These are phyloP conservation scores for Coriaria nepalensis DNA, from an alignment of 306 rosid species.

Conservation along the genomic window DNA sequence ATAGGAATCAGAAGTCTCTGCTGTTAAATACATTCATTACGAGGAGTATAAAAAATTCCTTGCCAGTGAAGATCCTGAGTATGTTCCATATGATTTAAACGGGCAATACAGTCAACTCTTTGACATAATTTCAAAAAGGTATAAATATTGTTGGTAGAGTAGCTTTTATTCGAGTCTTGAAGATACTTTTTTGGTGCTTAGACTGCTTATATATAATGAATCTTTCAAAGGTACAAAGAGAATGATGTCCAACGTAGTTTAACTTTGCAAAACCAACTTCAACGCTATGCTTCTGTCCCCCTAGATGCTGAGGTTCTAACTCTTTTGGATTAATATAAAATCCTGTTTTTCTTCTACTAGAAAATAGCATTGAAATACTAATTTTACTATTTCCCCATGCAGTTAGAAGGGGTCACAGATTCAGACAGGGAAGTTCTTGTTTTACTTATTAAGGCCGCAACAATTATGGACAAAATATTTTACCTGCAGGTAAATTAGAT, in stretches of 20 bases:
- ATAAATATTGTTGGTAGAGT: too few species aligned
- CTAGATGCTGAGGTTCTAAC: conserved; percentile 55
- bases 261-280: conserved; percentile 61
- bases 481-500: conserved; percentile 57
- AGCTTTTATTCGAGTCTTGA: too few species aligned
- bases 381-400: conserved; percentile 15
- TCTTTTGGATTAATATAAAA: conserved; percentile 6
- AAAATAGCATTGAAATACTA: not conserved
- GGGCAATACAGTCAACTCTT: conserved; percentile 72
- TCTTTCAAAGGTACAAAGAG: conserved; percentile 61
- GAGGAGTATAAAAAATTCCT: conserved; percentile 55
- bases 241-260: conserved; percentile 36
- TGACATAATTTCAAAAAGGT: conserved; percentile 66
- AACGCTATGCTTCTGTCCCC: conserved; percentile 64
- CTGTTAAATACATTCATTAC: conserved; percentile 69
- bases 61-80: conserved; percentile 54
- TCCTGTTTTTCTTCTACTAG: too few species aligned
- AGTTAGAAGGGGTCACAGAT: conserved; percentile 62
- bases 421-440: conserved; percentile 62
- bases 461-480: conserved; percentile 70
- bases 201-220: conserved; percentile 9
- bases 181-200: conserved; percentile 22
- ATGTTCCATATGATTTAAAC: conserved; percentile 62
- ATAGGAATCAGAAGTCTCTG: conserved; percentile 90
- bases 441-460: conserved; percentile 61